Evolutionary conservation across 805 yeast genomes (phyloP), one percentile per base, ranked within the genome.

Genomic region (Candida awuae): DNA sequence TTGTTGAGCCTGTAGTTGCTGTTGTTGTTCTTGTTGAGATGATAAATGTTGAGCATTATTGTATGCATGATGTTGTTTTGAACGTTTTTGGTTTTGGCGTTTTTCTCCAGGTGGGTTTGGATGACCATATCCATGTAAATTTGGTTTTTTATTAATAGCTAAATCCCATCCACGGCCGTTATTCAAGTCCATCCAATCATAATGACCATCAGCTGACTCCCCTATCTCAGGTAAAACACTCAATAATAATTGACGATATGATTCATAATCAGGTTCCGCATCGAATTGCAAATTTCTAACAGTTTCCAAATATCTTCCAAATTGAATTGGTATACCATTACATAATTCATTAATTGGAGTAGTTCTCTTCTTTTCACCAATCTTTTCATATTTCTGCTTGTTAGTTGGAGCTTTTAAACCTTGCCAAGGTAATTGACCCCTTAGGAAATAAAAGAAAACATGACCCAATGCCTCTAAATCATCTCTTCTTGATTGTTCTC

Each of bases 341-440:
- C 96, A 84, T 44, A 92, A 69, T 49, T 86, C 97, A 51, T 73
- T 74, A 45, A 88, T 82, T 35, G 84, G 80, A 1, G 98, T 90
- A 2, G 86, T 72, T 64, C 88, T 86, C 61, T 92, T 92, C 67
- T 87, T 90, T 58, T 88, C 94, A 44, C 98, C 97, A 60, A 92
- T 92, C 60, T 87, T 88, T 61, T 92, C 97, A 63, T 92, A 92
- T 65, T 92, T 92, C 54, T 86, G 96, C 65, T 92, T 90, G 69
- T 92, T 92, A 29, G 95, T 88, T 49, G 96, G 96, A 6, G 98
- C 98, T 62, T 92, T 90, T 50, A 92, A 71, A 19, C 98, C 98
- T 68, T 92, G 98, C 98, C 98, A 92, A 46, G 98, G 98, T 55
- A 92, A 69, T 43, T 85, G 84, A 33, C 98, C 98, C 52, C 94